A percentile compares a stretch with the other conserved stretches of the same genome.
phyloP scores from a whole-genome alignment of 2,329 filamentous ascomycete genomes.

The Tolypocladium endophyticum region DNA sequence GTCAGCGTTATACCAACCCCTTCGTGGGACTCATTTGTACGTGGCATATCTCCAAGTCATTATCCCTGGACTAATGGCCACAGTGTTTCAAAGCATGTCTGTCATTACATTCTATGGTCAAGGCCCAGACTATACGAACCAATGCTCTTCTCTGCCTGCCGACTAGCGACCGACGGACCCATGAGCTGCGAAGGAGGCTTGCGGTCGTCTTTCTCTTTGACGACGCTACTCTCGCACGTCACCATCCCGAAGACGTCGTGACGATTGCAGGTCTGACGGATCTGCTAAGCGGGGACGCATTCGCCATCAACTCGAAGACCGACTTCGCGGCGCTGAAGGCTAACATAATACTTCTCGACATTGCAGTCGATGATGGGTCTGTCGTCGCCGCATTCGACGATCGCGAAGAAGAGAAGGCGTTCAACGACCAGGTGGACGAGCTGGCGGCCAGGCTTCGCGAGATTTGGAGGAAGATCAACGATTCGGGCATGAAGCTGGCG shows the following conservation, averaged over 20 bases:
- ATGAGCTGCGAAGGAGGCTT: constrained; percentile 55
- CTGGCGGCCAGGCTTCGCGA: constrained; percentile 49
- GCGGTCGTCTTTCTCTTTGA: constrained; percentile 54
- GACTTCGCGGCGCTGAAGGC: constrained; percentile 61
- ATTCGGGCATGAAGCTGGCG: constrained; percentile 60
- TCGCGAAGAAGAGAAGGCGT: constrained; percentile 30
- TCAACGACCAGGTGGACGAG: constrained; percentile 62
- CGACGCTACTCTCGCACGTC: constrained; percentile 29
- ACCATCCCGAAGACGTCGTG: constrained; percentile 29
- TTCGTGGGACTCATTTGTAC: constrained; percentile 32
- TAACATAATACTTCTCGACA: constrained; percentile 58
- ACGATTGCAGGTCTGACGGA: constrained; percentile 31
- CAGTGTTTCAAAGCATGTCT: constrained; percentile 39
- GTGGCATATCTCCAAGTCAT: constrained; percentile 9
- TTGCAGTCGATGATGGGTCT: constrained; percentile 57
- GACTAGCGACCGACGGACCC: constrained; percentile 32
- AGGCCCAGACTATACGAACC: constrained; percentile 39
- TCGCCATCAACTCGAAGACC: constrained; percentile 42
- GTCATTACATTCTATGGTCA: constrained; percentile 35
- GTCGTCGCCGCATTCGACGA: constrained; percentile 13
- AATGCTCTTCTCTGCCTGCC: constrained; percentile 51
- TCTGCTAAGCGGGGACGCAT: constrained; percentile 37
- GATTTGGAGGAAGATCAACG: constrained; percentile 54
- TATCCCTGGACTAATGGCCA: constrained; percentile 5
- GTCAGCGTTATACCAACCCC: constrained; percentile 26